Conservation (phyloP, 257 asterid genomes). For the Salvia splendens region DNA sequence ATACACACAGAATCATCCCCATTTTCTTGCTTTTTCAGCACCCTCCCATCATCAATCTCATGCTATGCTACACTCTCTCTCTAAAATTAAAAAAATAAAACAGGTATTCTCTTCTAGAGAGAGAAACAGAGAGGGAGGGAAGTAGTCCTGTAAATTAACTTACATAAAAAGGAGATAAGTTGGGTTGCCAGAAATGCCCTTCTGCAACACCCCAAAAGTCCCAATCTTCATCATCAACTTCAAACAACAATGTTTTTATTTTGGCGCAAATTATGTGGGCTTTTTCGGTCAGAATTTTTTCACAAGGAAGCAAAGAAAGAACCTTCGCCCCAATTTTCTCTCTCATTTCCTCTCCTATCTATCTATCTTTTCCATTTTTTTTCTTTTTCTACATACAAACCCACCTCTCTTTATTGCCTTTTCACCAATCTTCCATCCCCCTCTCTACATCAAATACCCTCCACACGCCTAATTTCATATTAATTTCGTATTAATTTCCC, state of each 20-base stretch:
- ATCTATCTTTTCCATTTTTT: conserved; percentile 20
- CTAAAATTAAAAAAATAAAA: conserved; percentile 18
- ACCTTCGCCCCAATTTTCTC: conserved; percentile 46
- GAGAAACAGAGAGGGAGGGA: not conserved
- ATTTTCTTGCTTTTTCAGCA: conserved; percentile 40
- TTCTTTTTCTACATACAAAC: conserved; percentile 34
- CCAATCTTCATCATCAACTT: conserved; percentile 62
- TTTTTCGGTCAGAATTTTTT: conserved; percentile 80
- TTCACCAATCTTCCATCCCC: conserved; percentile 29
- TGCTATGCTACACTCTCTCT: conserved; percentile 19
- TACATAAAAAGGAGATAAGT: conserved; percentile 36
- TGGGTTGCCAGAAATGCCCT: conserved; percentile 74
- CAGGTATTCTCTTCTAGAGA: conserved; percentile 6
- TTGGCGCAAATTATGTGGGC: conserved; percentile 60
- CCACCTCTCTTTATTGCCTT: conserved; percentile 39
- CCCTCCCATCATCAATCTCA: conserved; percentile 34
- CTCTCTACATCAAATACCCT: not conserved
- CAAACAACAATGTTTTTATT: conserved; percentile 43
- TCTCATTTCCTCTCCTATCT: conserved; percentile 42
- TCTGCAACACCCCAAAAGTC: conserved; percentile 68
- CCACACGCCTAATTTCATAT: not conserved
- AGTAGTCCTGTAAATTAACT: conserved; percentile 42
- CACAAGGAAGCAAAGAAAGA: conserved; percentile 64
- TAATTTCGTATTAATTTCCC: not conserved
- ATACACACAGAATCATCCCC: conserved; percentile 33